These are phyloP conservation scores for Pythium periplocum DNA, from an alignment of 352 stramenopile genomes.

Conservation along the genomic window DNA sequence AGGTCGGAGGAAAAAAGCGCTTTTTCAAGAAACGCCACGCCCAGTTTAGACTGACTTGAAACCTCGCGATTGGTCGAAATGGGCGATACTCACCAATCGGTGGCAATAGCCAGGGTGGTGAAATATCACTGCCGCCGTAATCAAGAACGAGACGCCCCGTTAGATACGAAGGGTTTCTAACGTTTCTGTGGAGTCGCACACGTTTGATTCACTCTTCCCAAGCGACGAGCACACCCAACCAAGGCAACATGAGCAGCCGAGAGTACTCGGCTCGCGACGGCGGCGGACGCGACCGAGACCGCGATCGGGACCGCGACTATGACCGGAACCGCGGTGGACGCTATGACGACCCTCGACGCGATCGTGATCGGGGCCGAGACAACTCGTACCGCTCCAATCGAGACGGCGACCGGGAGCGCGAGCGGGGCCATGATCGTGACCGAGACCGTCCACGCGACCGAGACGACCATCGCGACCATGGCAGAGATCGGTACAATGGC, in stretches of 20 bases:
- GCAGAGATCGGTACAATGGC: slow-evolving; percentile 21
- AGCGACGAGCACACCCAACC: too few species aligned
- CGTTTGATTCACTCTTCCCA: background rate
- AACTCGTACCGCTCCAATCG: slow-evolving; percentile 3
- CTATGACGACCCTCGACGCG: slow-evolving; percentile 11
- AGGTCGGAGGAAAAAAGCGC: too few species aligned
- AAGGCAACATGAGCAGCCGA: slow-evolving; percentile 7
- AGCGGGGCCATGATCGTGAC: slow-evolving; percentile 20
- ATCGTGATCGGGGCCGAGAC: slow-evolving; percentile 8
- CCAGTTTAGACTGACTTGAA: background rate
- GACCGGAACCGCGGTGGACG: slow-evolving; percentile 10
- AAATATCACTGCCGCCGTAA: too few species aligned
- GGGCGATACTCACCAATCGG: too few species aligned
- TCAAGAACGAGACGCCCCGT: too few species aligned
- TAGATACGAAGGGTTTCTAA: background rate
- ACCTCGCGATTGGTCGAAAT: background rate
- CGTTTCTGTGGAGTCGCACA: background rate
- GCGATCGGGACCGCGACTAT: slow-evolving; percentile 13
- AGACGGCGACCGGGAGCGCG: slow-evolving; percentile 17
- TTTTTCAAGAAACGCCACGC: too few species aligned
- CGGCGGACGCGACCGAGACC: slow-evolving; percentile 18
- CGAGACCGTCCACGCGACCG: slow-evolving; percentile 12
- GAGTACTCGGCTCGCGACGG: slow-evolving; percentile 14
- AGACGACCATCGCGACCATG: slow-evolving; percentile 11
- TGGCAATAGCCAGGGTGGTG: too few species aligned